Evolutionary conservation across 2,329 filamentous ascomycete genomes (phyloP).

Genomic region (Neonectria ditissima): DNA sequence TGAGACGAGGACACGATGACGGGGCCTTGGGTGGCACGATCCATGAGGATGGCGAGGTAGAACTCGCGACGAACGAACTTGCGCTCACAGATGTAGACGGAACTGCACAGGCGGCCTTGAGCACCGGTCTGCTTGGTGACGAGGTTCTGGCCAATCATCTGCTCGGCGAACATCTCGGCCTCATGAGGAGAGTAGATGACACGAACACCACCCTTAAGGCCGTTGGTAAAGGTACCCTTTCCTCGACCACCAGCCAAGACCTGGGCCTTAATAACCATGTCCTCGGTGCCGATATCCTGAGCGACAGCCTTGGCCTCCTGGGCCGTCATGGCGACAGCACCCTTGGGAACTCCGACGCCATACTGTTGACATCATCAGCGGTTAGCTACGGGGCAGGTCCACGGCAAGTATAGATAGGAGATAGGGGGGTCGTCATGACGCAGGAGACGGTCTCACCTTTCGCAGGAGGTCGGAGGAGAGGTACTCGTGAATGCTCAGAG

Average conservation of each 20-base stretch:
- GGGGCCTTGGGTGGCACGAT: slow-evolving; percentile 88
- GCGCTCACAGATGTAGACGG: slow-evolving; percentile 99
- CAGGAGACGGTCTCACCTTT: slow-evolving; percentile 61
- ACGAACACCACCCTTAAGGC: slow-evolving; percentile 97
- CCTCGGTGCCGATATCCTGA: slow-evolving; percentile 89
- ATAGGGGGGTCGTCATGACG: slow-evolving; percentile 28
- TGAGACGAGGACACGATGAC: slow-evolving; percentile 98
- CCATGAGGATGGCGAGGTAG: slow-evolving; percentile 99
- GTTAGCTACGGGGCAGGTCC: slow-evolving; percentile 34
- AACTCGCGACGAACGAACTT: slow-evolving; percentile 99
- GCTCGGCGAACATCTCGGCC: slow-evolving; percentile 96
- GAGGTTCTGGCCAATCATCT: slow-evolving; percentile 99
- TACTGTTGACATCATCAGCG: slow-evolving; percentile 69
- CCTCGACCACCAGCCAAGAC: slow-evolving; percentile 97
- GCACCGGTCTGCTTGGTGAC: slow-evolving; percentile 99
- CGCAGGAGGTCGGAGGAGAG: slow-evolving; percentile 92
- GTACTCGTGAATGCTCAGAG: slow-evolving; percentile 98
- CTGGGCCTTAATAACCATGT: slow-evolving; percentile 99
- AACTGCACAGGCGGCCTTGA: slow-evolving; percentile 91
- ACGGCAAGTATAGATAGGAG: slow-evolving; percentile 26
- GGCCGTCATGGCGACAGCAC: slow-evolving; percentile 83
- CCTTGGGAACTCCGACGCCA: slow-evolving; percentile 92
- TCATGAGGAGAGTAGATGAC: slow-evolving; percentile 98
- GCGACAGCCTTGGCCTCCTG: slow-evolving; percentile 93
- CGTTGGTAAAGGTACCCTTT: slow-evolving; percentile 98